Evolutionary conservation across 129 eudicot species (phyloP).

Genomic region (Erigeron canadensis): DNA sequence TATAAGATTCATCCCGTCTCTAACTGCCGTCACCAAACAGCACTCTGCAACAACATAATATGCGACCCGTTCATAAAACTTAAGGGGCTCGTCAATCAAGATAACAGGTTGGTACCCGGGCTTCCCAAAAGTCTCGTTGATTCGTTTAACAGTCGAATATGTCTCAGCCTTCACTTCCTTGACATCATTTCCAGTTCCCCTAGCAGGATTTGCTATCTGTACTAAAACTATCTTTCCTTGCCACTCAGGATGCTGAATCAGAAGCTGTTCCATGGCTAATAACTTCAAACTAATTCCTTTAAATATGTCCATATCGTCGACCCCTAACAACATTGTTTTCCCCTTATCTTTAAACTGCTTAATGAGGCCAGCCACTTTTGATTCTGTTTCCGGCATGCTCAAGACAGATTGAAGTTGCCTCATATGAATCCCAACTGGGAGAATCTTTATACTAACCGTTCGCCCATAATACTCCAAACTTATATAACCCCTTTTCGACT

Average conservation of each 20-base stretch:
- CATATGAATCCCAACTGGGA: slow-evolving; percentile 84
- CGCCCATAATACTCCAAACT: slow-evolving; percentile 81
- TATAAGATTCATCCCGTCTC: slow-evolving; percentile 85
- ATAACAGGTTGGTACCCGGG: slow-evolving; percentile 65
- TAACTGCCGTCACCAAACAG: slow-evolving; percentile 76
- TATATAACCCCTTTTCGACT: slow-evolving; percentile 74
- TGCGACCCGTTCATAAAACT: slow-evolving; percentile 60
- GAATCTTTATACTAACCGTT: slow-evolving; percentile 66
- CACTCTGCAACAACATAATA: slow-evolving; percentile 74
- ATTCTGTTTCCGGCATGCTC: slow-evolving; percentile 56
- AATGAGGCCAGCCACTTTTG: slow-evolving; percentile 57
- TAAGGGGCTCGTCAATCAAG: slow-evolving; percentile 54
- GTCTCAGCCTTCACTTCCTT: slow-evolving; percentile 75
- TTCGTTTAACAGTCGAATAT: slow-evolving; percentile 49
- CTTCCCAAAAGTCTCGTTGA: slow-evolving; percentile 51
- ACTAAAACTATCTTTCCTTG: slow-evolving; percentile 71
- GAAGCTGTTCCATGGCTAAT: slow-evolving; percentile 77
- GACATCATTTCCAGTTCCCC: slow-evolving; percentile 73
- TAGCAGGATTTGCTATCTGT: slow-evolving; percentile 78
- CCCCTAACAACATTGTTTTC: slow-evolving; percentile 68
- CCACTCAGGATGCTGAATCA: slow-evolving; percentile 69
- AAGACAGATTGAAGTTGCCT: slow-evolving; percentile 54
- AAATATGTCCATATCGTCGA: slow-evolving; percentile 86
- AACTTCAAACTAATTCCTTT: slow-evolving; percentile 78
- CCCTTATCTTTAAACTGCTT: slow-evolving; percentile 47